Evolutionary conservation across 331 rosid genomes (phyloP).

Genomic region (Erythrophleum ivorense): DNA sequence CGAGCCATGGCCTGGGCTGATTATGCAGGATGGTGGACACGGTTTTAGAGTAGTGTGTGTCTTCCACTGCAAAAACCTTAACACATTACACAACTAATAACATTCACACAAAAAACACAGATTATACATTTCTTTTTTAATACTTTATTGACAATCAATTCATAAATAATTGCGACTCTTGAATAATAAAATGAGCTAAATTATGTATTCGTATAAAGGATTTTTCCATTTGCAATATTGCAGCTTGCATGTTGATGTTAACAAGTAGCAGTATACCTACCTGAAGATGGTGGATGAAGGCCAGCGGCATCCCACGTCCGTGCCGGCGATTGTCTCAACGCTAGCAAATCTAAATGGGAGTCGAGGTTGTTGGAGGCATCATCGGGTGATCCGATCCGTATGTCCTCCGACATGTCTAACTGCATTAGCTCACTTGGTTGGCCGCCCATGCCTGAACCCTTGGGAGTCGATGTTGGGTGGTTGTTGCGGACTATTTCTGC

Average conservation of each 20-base stretch:
- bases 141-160: too few species aligned
- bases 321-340: slow-evolving; percentile 51
- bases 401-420: slow-evolving; percentile 83
- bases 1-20: slow-evolving; percentile 52
- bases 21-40: slow-evolving; percentile 72
- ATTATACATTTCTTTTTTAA: too few species aligned
- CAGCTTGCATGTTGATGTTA: too few species aligned
- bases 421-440: slow-evolving; percentile 86
- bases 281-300: slow-evolving; percentile 54
- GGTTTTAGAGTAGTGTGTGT: slow-evolving; percentile 78
- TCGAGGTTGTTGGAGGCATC: slow-evolving; percentile 79
- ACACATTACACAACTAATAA: too few species aligned
- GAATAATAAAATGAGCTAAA: too few species aligned
- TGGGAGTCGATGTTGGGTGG: neutral
- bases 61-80: slow-evolving; percentile 46
- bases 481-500: slow-evolving; percentile 49
- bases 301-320: slow-evolving; percentile 45
- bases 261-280: slow-evolving; percentile 33
- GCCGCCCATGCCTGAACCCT: slow-evolving; percentile 12
- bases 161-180: too few species aligned
- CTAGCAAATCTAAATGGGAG: slow-evolving; percentile 64
- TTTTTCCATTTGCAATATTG: too few species aligned
- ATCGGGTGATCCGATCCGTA: slow-evolving; percentile 81
- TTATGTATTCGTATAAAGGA: too few species aligned
- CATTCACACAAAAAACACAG: too few species aligned